Conservation (phyloP, 768 basidiomycete genomes). For the Lyophyllum decastes region DNA sequence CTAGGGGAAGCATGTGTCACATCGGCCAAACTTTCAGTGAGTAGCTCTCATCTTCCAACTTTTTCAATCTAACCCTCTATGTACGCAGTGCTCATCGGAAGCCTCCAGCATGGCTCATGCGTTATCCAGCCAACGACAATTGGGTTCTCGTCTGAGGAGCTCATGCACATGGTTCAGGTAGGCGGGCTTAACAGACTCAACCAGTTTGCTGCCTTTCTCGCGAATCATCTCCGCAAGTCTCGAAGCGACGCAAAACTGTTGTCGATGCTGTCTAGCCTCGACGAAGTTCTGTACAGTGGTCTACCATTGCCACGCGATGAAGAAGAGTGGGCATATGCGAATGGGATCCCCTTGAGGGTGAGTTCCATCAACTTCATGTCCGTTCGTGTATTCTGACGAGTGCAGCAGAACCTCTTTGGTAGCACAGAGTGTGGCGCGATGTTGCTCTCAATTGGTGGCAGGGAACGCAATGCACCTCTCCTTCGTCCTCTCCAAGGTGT, state of each 20-base stretch:
- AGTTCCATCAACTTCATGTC: constrained; percentile 25
- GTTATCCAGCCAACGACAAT: constrained; percentile 67
- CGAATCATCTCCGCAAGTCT: constrained; percentile 58
- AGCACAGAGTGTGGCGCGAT: constrained; percentile 80
- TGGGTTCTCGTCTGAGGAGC: constrained; percentile 66
- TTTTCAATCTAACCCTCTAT: constrained; percentile 36
- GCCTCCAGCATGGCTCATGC: constrained; percentile 71
- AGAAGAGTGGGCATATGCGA: constrained; percentile 68
- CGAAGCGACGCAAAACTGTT: constrained; percentile 62
- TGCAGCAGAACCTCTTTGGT: constrained; percentile 69
- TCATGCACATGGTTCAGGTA: constrained; percentile 66
- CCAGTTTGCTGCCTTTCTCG: constrained; percentile 72
- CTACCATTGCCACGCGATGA: constrained; percentile 66
- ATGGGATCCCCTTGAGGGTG: constrained; percentile 63
- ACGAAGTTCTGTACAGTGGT: constrained; percentile 69
- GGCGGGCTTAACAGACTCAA: constrained; percentile 74
- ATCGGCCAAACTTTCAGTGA: constrained; percentile 76
- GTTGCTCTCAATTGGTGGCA: constrained; percentile 60
- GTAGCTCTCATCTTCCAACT: constrained; percentile 34
- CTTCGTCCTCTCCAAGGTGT: constrained; percentile 61
- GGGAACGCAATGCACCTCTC: constrained; percentile 47
- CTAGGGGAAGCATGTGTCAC: constrained; percentile 82
- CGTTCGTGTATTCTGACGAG: constrained; percentile 20
- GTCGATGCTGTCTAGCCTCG: constrained; percentile 51
- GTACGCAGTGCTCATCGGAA: constrained; percentile 66